Percentiles rank a stretch among this genome's conserved stretches.
These are phyloP conservation scores for Candida suzukii DNA, from an alignment of 805 yeast genomes.

Conservation along the genomic window DNA sequence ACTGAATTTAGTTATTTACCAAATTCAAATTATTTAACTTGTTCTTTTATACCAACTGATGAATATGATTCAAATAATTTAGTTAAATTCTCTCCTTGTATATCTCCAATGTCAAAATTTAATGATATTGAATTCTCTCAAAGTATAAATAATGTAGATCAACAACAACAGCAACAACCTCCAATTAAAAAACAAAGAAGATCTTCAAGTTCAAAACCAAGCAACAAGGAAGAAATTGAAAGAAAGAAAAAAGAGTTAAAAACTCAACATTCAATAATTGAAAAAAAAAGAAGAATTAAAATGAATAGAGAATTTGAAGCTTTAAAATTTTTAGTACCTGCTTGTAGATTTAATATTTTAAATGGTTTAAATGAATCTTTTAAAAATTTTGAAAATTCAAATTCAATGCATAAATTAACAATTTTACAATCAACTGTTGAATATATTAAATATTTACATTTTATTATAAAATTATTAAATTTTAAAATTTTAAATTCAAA, in stretches of 20 bases:
- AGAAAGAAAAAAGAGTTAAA: conserved; percentile 41
- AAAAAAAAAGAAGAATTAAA: conserved; percentile 68
- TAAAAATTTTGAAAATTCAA: conserved; percentile 21
- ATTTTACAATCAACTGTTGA: conserved; percentile 79
- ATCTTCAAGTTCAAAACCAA: conserved; percentile 20
- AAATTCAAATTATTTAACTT: conserved; percentile 23
- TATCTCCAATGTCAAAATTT: conserved; percentile 23
- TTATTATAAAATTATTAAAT: conserved; percentile 45
- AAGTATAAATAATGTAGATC: background rate
- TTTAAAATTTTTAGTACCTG: conserved; percentile 68
- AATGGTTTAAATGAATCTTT: conserved; percentile 17
- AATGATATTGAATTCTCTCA: conserved; percentile 5
- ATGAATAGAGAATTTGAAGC: conserved; percentile 83
- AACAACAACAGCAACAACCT: background rate
- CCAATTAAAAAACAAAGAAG: conserved; percentile 9
- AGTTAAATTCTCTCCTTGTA: conserved; percentile 23
- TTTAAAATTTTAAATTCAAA: conserved; percentile 28
- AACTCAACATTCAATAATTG: conserved; percentile 69
- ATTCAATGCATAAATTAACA: conserved; percentile 66
- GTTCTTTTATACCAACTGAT: conserved; percentile 21
- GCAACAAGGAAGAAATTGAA: conserved; percentile 26
- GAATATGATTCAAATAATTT: conserved; percentile 15
- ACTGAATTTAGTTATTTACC: background rate
- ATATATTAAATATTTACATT: conserved; percentile 65
- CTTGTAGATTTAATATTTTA: conserved; percentile 50